Base-by-base conservation (phyloP, 441 rosid genomes). In the Viola pubescens region DNA sequence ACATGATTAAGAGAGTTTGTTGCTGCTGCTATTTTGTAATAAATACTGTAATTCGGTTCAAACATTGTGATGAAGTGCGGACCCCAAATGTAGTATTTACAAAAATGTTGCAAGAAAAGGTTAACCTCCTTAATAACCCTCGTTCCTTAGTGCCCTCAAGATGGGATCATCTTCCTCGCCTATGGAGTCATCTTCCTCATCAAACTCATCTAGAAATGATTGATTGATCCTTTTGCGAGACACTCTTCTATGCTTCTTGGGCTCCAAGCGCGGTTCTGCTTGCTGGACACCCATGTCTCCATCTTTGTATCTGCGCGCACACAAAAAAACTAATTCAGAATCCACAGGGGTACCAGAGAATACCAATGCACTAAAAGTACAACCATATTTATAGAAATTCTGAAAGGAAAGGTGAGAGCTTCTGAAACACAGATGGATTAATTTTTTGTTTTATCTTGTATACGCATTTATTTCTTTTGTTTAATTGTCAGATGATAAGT, bases 281-380 rank as follows among this genome's bases (percentile, higher is more conserved):
- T 85, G 88, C 74, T 76, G 76, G 10, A 81, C 81, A 38, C 95
- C 98, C 92, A 75, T 78, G 49, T 72, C 82, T 63, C 92, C 91
- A 46, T 75, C 71, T 59, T 91, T 91, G 74, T 79, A 84, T 78
- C 96, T 91, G 78, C n/a, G n/a, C n/a, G n/a, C n/a, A n/a, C n/a
- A n/a, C 57, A 51, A 43, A 10, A 41, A 53, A 26, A 5, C 9
- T 16, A 37, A 7, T 7, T 11, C 41, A 52, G 41, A 52, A 34
- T 9, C 9, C 1, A 3, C 46, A 3, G 46, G 10, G 7, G 10
- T 6, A 6, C 10, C 46, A 9, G 4, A 6, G 10, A 43, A 1
- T 43, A 43, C 8, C 2, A 6, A 6, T 3, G 9, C 49, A 46
- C 49, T 26, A 46, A 9, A 46, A 46, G n/a, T 46, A 10, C 4